Evolutionary conservation across 2,329 filamentous ascomycete species (phyloP).

Genomic region (Pseudogymnoascus destructans): DNA sequence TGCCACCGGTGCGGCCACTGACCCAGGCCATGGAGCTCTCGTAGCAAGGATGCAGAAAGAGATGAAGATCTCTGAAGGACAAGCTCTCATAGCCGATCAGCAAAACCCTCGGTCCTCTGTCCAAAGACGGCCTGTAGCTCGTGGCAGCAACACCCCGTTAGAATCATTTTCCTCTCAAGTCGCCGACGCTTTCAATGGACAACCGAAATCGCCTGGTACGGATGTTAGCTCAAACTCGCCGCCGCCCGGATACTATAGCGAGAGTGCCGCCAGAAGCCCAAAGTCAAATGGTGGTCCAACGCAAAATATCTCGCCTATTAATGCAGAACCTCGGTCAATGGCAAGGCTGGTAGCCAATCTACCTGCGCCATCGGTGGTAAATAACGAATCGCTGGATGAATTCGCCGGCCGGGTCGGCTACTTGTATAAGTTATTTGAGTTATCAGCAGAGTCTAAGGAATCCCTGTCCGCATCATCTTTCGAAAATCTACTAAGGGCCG

Average conservation of each 20-base stretch:
- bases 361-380: conserved; percentile 29
- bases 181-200: not conserved
- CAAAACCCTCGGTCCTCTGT: conserved; percentile 4
- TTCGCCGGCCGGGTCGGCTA: conserved; percentile 62
- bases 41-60: conserved; percentile 13
- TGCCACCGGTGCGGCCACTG: not conserved
- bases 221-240: not conserved
- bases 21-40: conserved; percentile 13
- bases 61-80: conserved; percentile 23
- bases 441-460: conserved; percentile 63
- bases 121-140: conserved; percentile 19
- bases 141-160: not conserved
- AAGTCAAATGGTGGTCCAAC: not conserved
- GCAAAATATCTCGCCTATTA: not conserved
- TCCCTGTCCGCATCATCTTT: conserved; percentile 50
- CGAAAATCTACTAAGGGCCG: conserved; percentile 56
- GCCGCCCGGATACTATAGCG: not conserved
- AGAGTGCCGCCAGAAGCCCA: not conserved
- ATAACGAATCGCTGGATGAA: conserved; percentile 52
- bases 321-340: conserved; percentile 10
- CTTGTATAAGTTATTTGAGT: conserved; percentile 60
- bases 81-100: conserved; percentile 25
- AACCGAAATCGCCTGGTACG: not conserved
- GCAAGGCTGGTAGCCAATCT: not conserved
- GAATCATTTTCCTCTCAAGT: not conserved